phyloP scores from a whole-genome alignment of 2,329 filamentous ascomycete species.

The Septoria petroselini region DNA sequence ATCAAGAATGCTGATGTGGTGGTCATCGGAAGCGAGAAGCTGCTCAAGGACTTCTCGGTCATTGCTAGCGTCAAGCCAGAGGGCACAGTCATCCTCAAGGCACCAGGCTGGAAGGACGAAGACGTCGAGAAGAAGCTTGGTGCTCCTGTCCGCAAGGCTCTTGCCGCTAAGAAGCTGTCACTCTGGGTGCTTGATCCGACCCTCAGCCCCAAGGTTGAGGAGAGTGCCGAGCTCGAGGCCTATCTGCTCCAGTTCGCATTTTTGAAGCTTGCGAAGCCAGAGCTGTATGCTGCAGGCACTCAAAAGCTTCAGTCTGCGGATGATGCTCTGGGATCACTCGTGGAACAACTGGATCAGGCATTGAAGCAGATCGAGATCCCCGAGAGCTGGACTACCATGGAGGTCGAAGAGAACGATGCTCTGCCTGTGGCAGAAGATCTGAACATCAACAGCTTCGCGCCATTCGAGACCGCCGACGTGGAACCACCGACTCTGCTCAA shows the following conservation, averaged over 20 bases:
- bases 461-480: conserved; percentile 71
- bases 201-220: conserved; percentile 64
- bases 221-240: conserved; percentile 59
- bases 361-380: conserved; percentile 73
- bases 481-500: conserved; percentile 66
- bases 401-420: conserved; percentile 55
- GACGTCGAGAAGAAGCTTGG: conserved; percentile 86
- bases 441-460: conserved; percentile 75
- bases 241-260: conserved; percentile 78
- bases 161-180: conserved; percentile 67
- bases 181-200: conserved; percentile 74
- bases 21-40: conserved; percentile 73
- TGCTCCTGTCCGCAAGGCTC: conserved; percentile 63
- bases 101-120: conserved; percentile 78
- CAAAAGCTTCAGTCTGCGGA: conserved; percentile 64
- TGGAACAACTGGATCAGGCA: conserved; percentile 61
- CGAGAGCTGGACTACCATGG: conserved; percentile 72
- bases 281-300: conserved; percentile 59
- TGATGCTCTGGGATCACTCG: conserved; percentile 61
- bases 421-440: conserved; percentile 61
- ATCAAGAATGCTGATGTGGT: conserved; percentile 74
- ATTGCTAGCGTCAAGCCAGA: conserved; percentile 44
- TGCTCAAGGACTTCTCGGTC: conserved; percentile 75
- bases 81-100: conserved; percentile 53
- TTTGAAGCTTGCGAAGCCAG: conserved; percentile 69